phyloP scores from a whole-genome alignment of 1,284 basidiomycete genomes.

The Leucocoprinus gongylophorus region DNA sequence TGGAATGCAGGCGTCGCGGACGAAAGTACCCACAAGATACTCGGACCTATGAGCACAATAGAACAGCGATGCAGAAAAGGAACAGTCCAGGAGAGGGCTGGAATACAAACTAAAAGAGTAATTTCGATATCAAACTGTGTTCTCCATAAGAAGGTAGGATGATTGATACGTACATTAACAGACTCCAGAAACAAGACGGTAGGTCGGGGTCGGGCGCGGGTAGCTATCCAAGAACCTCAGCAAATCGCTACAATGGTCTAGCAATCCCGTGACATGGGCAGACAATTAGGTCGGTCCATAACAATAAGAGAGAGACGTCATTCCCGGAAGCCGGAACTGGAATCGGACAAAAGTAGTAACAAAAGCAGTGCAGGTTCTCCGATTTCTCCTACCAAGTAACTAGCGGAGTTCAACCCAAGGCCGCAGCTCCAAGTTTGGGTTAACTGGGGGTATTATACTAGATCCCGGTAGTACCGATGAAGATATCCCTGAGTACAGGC shows the following conservation, averaged over 20 bases:
- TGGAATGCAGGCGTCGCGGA: background rate
- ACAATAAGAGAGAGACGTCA: slow-evolving; percentile 8
- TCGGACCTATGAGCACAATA: background rate
- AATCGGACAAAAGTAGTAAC: background rate
- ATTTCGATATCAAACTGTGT: background rate
- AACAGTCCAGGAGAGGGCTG: too few relatives aligned
- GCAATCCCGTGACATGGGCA: slow-evolving; percentile 10
- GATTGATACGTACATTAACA: slow-evolving; percentile 2
- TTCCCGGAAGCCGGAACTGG: background rate
- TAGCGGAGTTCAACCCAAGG: background rate
- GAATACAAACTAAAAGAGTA: background rate
- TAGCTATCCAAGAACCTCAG: background rate
- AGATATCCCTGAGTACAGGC: background rate
- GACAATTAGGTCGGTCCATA: slow-evolving; percentile 7
- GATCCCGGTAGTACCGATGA: background rate
- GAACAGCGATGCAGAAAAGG: background rate
- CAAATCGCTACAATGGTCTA: background rate
- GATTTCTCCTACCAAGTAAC: background rate
- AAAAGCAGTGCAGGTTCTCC: background rate
- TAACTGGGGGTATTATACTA: background rate
- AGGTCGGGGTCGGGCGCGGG: background rate
- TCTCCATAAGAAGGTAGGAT: background rate
- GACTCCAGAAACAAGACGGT: background rate
- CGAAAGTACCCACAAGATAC: background rate
- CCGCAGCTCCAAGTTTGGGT: background rate